These are phyloP conservation scores for Aspergillus pseudoterreus DNA, from an alignment of 2,329 filamentous ascomycete genomes.

Conservation along the genomic window DNA sequence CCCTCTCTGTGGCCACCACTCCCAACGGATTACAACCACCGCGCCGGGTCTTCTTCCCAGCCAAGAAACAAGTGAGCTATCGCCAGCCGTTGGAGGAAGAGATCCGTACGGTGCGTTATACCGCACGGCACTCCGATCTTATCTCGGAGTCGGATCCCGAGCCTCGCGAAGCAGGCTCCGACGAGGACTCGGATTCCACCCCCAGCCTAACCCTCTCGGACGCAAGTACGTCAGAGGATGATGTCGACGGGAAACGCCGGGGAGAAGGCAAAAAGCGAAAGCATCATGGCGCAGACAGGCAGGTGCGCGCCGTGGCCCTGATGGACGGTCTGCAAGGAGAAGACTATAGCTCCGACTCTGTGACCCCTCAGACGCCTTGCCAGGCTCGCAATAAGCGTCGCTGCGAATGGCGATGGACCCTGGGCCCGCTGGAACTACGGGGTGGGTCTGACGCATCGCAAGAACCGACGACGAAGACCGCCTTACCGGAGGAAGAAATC, in stretches of 20 bases:
- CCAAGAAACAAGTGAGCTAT: slow-evolving; percentile 57
- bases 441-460: slow-evolving; percentile 8
- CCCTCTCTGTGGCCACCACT: slow-evolving; percentile 35
- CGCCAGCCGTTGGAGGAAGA: slow-evolving; percentile 55
- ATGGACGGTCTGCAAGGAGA: slow-evolving; percentile 42
- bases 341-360: slow-evolving; percentile 32
- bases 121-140: slow-evolving; percentile 55
- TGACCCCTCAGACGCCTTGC: slow-evolving; percentile 51
- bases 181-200: slow-evolving; percentile 27
- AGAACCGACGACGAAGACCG: not conserved
- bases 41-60: slow-evolving; percentile 48
- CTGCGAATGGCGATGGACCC: slow-evolving; percentile 57
- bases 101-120: slow-evolving; percentile 55
- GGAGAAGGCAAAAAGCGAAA: slow-evolving; percentile 37
- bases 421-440: slow-evolving; percentile 41
- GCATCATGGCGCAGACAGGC: slow-evolving; percentile 28
- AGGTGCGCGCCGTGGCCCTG: slow-evolving; percentile 38
- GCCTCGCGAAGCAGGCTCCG: slow-evolving; percentile 14
- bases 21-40: slow-evolving; percentile 30
- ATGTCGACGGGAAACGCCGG: slow-evolving; percentile 5
- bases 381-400: slow-evolving; percentile 52
- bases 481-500: not conserved
- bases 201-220: slow-evolving; percentile 26
- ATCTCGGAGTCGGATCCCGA: slow-evolving; percentile 24
- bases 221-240: slow-evolving; percentile 31